These are phyloP conservation scores for Alternaria burnsii DNA, from an alignment of 2,329 filamentous ascomycete species.

Conservation along the genomic window DNA sequence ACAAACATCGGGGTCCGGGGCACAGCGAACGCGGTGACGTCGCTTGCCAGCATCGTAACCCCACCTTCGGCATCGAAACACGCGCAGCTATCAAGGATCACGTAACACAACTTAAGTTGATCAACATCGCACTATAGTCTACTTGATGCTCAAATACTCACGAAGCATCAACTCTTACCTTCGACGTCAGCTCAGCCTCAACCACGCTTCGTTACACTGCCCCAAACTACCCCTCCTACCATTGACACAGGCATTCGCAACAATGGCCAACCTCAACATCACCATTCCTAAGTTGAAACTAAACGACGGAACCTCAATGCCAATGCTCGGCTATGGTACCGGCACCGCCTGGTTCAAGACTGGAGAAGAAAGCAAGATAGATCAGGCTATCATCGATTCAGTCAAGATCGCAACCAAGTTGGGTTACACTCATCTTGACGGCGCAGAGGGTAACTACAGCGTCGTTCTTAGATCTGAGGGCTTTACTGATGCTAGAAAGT, in stretches of 20 bases:
- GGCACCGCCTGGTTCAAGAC: constrained; percentile 73
- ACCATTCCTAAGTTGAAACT: constrained; percentile 71
- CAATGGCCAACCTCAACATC: constrained; percentile 55
- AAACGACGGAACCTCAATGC: constrained; percentile 77
- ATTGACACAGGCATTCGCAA: constrained; percentile 2
- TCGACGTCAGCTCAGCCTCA: neutral
- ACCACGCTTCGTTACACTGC: neutral
- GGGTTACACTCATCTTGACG: constrained; percentile 78
- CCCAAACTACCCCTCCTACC: neutral
- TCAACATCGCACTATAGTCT: neutral
- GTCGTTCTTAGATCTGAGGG: neutral
- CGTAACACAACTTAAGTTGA: neutral
- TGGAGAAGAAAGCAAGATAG: constrained; percentile 60
- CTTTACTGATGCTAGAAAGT: constrained; percentile 37
- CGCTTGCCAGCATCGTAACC: constrained; percentile 6
- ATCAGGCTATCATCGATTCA: constrained; percentile 65
- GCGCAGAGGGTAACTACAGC: constrained; percentile 68
- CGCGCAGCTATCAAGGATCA: neutral
- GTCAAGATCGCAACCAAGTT: constrained; percentile 70
- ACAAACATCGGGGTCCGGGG: neutral
- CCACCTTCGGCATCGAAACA: constrained; percentile 16
- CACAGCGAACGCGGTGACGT: constrained; percentile 8
- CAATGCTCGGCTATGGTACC: constrained; percentile 75
- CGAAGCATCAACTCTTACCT: neutral
- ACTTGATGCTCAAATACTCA: constrained; percentile 1